Evolutionary conservation across 108 stramenopile species (phyloP), one percentile per base, ranked within the genome.

Genomic region (Skeletonema menzelii): DNA sequence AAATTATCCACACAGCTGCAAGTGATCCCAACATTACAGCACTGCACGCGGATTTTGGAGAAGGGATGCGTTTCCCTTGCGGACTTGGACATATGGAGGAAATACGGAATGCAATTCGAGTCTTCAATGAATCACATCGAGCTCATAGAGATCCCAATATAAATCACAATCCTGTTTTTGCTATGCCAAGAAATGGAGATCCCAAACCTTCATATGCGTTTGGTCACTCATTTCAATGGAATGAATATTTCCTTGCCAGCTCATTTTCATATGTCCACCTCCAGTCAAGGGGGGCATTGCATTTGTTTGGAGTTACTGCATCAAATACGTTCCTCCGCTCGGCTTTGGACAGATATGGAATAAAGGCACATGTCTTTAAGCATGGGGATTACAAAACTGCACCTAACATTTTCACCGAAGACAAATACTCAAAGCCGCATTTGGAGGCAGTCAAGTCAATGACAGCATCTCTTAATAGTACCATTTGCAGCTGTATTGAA

Each of bases 361-460:
- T 93, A 22, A 78, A 65, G 19, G 87, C 75, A 2, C 87, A 93
- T 69, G 90, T 93, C 40, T 91, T 87, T 58, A 91, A 91, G 59
- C 92, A 91, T 55, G 92, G 92, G 27, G 62, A 75, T 17, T 93
- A 87, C 77, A 91, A 93, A 79, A 93, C 86, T 65, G 82, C 86
- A 22, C 84, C 90, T 40, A 93, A 91, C 60, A 35, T 75, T 1
- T 85, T 93, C 62, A 86, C 90, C 0, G 87, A 93, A 56, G 38
- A 63, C 0, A 42, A 63, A 32, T 93, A 82, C 63, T 81, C 76
- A 37, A 80, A 70, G 34, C 61, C 84, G 24, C 88, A 93, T 62
- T 63, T 70, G 11, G 87, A 89, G 22, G 81, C 77, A 22, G 75
- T 85, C 0, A 64, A 68, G 58, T 72, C 75, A 14, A 34, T 88